These are phyloP conservation scores for Zygosaccharomyces sapae DNA, from an alignment of 1,139 yeast species.

Conservation along the genomic window DNA sequence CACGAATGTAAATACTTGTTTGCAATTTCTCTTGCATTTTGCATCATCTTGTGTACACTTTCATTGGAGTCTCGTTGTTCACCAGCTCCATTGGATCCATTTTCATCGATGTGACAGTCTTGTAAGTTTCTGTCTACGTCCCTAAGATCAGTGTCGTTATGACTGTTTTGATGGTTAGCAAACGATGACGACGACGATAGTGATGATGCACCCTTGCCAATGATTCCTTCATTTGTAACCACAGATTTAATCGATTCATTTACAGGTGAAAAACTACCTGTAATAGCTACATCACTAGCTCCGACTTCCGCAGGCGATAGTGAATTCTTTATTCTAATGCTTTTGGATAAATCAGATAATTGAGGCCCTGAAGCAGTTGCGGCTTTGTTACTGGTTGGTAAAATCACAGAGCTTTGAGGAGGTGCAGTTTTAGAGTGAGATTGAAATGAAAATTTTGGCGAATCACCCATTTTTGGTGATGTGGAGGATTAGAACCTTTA, in stretches of 20 bases:
- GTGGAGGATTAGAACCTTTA: not conserved
- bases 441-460: conserved; percentile 1
- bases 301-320: conserved; percentile 23
- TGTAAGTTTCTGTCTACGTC: conserved; percentile 20
- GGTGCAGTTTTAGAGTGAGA: conserved; percentile 7
- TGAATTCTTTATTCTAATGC: conserved; percentile 16
- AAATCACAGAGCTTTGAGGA: conserved; percentile 16
- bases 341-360: conserved; percentile 9
- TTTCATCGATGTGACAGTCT: conserved; percentile 18
- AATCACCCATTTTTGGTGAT: not conserved
- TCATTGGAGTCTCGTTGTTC: conserved; percentile 14
- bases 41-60: conserved; percentile 23
- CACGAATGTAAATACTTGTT: conserved; percentile 27
- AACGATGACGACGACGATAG: no score
- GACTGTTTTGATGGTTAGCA: not conserved
- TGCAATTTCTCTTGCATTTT: conserved; percentile 24
- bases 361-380: conserved; percentile 35
- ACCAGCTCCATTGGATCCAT: conserved; percentile 8
- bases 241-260: conserved; percentile 28
- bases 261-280: conserved; percentile 37
- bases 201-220: not conserved
- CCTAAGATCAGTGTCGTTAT: conserved; percentile 8
- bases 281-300: conserved; percentile 49
- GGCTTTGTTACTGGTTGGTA: conserved; percentile 26
- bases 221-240: conserved; percentile 20